Conservation (phyloP, 257 asterid species). For the Salvia rosmarinus region DNA sequence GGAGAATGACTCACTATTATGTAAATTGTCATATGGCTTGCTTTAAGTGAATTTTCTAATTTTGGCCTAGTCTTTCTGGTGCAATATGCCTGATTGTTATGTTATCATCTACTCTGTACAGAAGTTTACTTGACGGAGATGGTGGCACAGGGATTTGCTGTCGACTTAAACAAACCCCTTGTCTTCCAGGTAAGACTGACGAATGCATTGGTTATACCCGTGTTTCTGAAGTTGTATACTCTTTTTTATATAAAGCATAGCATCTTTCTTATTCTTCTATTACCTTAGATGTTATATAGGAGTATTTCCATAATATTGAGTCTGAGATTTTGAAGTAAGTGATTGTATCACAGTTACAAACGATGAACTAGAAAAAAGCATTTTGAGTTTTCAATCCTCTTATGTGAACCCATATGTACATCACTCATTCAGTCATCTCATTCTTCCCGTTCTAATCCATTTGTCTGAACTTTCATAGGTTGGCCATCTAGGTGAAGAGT, state of each 20-base stretch:
- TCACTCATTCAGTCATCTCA: not conserved
- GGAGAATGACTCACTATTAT: not conserved
- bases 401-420: not conserved
- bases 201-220: not conserved
- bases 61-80: slow-evolving; percentile 4
- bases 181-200: slow-evolving; percentile 61
- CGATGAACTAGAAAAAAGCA: not conserved
- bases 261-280: not conserved
- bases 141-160: slow-evolving; percentile 61
- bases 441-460: not conserved
- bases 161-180: slow-evolving; percentile 72
- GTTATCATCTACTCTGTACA: slow-evolving; percentile 8
- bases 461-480: slow-evolving; percentile 51
- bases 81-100: slow-evolving; percentile 13
- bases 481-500: slow-evolving; percentile 88
- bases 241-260: not conserved
- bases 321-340: slow-evolving; percentile 8
- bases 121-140: slow-evolving; percentile 43
- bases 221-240: not conserved
- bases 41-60: not conserved
- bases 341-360: not conserved
- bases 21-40: not conserved
- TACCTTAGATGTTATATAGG: not conserved
- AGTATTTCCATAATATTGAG: not conserved
- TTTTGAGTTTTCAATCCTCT: slow-evolving; percentile 1